Conservation (phyloP, 2,329 filamentous ascomycete species). For the Scedosporium dehoogii region DNA sequence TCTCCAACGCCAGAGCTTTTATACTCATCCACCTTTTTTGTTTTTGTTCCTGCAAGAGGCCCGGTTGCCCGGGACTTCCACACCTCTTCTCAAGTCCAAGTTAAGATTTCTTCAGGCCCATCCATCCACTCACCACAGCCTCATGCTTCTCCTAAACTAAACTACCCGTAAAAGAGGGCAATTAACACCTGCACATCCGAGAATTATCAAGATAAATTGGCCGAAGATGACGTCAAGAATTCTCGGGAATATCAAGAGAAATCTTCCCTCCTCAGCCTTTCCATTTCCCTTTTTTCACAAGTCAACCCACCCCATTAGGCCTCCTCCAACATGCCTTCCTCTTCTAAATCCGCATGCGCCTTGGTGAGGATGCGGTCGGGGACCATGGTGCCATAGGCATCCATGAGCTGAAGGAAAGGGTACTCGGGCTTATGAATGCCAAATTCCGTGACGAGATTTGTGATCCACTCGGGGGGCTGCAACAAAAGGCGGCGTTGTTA, state of each 20-base stretch:
- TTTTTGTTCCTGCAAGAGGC: too few relatives aligned
- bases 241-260: too few relatives aligned
- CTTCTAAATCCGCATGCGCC: constrained; percentile 9
- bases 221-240: too few relatives aligned
- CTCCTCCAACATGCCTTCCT: constrained; percentile 3
- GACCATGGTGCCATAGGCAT: constrained; percentile 40
- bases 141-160: too few relatives aligned
- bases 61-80: too few relatives aligned
- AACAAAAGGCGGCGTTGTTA: background rate
- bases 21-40: background rate
- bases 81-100: too few relatives aligned
- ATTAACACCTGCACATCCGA: too few relatives aligned
- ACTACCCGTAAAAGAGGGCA: too few relatives aligned
- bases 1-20: background rate
- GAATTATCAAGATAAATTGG: too few relatives aligned
- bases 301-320: background rate
- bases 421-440: constrained; percentile 62
- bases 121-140: too few relatives aligned
- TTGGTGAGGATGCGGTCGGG: constrained; percentile 11
- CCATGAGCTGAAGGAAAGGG: constrained; percentile 61
- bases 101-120: too few relatives aligned
- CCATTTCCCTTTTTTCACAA: background rate
- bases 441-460: constrained; percentile 59
- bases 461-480: constrained; percentile 44
- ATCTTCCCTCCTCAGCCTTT: too few relatives aligned